phyloP scores from a whole-genome alignment of 148 eudicot genomes.

The Rhododendron molle region DNA sequence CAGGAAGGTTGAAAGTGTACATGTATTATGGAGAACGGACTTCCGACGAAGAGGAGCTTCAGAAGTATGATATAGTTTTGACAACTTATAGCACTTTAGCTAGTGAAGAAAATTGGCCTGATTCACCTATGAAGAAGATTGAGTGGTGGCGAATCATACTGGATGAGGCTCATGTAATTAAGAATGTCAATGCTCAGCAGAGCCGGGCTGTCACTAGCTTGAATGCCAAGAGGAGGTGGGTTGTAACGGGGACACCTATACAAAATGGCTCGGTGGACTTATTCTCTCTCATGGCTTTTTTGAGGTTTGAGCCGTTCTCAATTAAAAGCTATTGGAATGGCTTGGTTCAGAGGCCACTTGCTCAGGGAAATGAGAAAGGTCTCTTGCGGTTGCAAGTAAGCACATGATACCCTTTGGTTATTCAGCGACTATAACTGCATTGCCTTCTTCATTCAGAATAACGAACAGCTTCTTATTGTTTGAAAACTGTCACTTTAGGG shows the following conservation, averaged over 20 bases:
- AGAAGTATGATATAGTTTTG: conserved; percentile 74
- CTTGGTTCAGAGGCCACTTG: conserved; percentile 74
- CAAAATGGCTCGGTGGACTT: conserved; percentile 82
- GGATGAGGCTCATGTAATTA: conserved; percentile 90
- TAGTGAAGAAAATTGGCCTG: conserved; percentile 35
- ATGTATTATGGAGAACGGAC: conserved; percentile 80
- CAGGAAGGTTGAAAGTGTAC: conserved; percentile 60
- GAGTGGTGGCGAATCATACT: conserved; percentile 85
- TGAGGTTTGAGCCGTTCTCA: conserved; percentile 86
- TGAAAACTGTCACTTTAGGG: background rate
- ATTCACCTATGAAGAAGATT: conserved; percentile 61
- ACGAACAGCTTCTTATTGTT: background rate
- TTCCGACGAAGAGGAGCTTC: conserved; percentile 49
- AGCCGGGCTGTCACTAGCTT: conserved; percentile 66
- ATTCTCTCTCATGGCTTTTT: conserved; percentile 75
- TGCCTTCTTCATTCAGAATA: background rate
- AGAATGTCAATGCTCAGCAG: conserved; percentile 61
- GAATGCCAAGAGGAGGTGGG: conserved; percentile 74
- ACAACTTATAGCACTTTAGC: conserved; percentile 74
- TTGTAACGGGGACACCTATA: conserved; percentile 89
- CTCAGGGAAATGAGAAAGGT: conserved; percentile 60
- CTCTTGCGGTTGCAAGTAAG: conserved; percentile 80
- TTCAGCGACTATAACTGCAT: background rate
- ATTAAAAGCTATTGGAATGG: conserved; percentile 69
- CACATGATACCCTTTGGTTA: background rate